These are phyloP conservation scores for Zygotorulaspora mrakii DNA, from an alignment of 1,139 yeast species.

Conservation along the genomic window DNA sequence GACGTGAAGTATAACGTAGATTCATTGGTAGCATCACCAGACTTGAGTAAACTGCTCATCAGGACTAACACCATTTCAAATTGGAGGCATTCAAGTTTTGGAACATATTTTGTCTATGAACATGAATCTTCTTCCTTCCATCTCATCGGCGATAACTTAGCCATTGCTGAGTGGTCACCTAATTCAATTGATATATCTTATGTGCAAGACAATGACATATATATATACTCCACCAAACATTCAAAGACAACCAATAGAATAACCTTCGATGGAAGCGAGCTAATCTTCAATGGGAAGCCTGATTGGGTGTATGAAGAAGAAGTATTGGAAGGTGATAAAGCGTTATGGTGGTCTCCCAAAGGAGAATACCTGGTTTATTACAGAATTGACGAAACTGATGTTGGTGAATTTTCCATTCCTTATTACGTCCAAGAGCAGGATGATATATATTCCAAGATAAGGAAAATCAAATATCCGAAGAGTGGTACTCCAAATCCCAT, in stretches of 20 bases:
- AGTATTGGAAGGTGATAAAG: conserved; percentile 60
- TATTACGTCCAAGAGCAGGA: conserved; percentile 55
- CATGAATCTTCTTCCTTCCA: conserved; percentile 38
- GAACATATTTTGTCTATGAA: conserved; percentile 64
- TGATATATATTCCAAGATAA: conserved; percentile 63
- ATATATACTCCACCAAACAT: conserved; percentile 44
- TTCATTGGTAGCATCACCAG: conserved; percentile 58
- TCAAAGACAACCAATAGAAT: conserved; percentile 30
- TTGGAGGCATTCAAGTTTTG: conserved; percentile 82
- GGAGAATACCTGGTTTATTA: conserved; percentile 63
- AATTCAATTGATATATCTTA: conserved; percentile 63
- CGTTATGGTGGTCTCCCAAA: conserved; percentile 88
- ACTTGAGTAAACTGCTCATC: conserved; percentile 53
- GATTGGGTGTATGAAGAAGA: conserved; percentile 99
- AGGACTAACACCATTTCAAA: conserved; percentile 55
- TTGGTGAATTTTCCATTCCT: conserved; percentile 67
- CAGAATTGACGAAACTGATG: conserved; percentile 69
- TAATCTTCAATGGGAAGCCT: conserved; percentile 85
- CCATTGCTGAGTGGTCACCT: conserved; percentile 77
- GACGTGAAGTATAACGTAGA: conserved; percentile 47
- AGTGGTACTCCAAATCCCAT: conserved; percentile 81
- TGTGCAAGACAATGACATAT: conserved; percentile 67
- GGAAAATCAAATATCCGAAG: conserved; percentile 77
- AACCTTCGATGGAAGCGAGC: conserved; percentile 58
- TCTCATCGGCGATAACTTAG: conserved; percentile 35